Base-by-base conservation (phyloP, 306 rosid species). In the Medicago ruthenica region DNA sequence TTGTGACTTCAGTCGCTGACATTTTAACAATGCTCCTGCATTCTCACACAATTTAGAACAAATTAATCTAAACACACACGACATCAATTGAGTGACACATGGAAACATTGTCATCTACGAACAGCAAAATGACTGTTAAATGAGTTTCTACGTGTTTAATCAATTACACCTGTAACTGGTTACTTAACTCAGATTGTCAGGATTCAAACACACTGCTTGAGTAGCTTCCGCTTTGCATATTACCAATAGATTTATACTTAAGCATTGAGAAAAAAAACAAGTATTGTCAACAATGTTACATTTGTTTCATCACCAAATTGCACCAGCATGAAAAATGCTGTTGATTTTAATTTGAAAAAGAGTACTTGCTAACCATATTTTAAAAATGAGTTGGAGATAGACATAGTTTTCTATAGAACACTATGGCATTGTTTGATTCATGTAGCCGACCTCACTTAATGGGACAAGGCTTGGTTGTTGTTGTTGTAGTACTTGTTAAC, bases 21-120 rank as follows among this genome's bases (percentile, higher is more conserved):
- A 91, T 86, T 77, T 73, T 78, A 79, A 76, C 77, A 65, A 80
- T 67, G 69, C 53, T 72, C 76, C 93, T 88, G 86, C 74, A 85
- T 61, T 34, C 42, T 41, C 17, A 69, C 76, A 55, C 31, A 67
- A 78, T 64, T 42, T n/a, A 36, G 82, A 64, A 67, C 64, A 63
- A 71, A 55, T 13, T 18, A 55, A 65, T 72, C 39, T 75, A 15
- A 68, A 73, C 64, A 70, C 37, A 60, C 8, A 59, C 5, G 0
- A 62, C 13, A 64, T 12, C 53, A 9, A 65, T 55, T 22, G 15
- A 18, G 57, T 16, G 55, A 57, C 34, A 63, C 13, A 2, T 17
- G 31, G 54, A 79, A 64, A 68, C 9, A 45, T 73, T 55, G 51
- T 13, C 65, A 72, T 40, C 47, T 59, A 7, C 8, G 39, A 17